Evolutionary conservation across 768 basidiomycete species (phyloP), one percentile per base, ranked within the genome.

Genomic region (Mycena indigotica): DNA sequence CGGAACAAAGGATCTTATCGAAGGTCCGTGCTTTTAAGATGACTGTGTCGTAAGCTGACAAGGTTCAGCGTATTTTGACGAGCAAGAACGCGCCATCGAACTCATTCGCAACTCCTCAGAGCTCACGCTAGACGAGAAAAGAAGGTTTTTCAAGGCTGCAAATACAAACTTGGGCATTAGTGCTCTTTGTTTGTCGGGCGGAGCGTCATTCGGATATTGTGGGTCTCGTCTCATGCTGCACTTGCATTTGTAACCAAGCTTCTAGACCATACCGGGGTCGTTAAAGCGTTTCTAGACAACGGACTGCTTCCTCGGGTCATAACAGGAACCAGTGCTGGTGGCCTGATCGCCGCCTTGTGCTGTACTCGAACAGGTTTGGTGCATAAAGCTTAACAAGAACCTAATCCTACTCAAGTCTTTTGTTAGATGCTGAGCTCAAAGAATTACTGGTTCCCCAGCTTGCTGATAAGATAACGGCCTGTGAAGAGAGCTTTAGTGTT

Each of bases 131-230:
- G 92, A 97, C 55, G 95, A 98, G 74, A 98, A 98, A 76, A 84
- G 84, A 63, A 82, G 87, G 10, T 98, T 99, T 70, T 98, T 97
- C 77, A 89, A 89, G 69, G 87, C 83, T 60, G 84, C 88, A 44
- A 94, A 92, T 68, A 88, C 90, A 48, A 95, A 97, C 73, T 80
- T 95, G 12, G 96, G 96, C 50, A 12, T 90, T 3, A 89, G 91
- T 38, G 96, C 97, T 0, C 75, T 99, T 4, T 98, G 96, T 71
- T 80, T 99, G 12, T 94, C 91, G n/a, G 97, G 97, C 16, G 96
- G 97, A 5, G 97, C 92, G 6, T 87, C 89, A 1, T 96, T 98
- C 68, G 95, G 94, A 8, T 97, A 96, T 69, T 98, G 93, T 88
- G 72, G 67, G 85, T 65, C n/a, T 28, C 13, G n/a, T 39, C 25